These are phyloP conservation scores for Tagetes patula DNA, from an alignment of 129 eudicot genomes.

Conservation along the genomic window DNA sequence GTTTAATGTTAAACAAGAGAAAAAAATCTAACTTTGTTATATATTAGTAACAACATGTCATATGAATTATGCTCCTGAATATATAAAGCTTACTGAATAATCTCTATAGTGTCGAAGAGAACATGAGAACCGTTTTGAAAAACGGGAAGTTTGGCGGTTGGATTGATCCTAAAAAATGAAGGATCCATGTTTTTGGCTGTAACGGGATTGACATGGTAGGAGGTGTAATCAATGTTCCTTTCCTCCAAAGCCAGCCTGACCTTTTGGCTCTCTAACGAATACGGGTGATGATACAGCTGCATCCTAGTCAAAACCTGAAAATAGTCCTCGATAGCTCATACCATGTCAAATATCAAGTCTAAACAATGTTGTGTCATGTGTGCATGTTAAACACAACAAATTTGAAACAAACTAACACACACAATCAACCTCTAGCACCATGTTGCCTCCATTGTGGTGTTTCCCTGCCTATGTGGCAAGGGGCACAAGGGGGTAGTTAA, in stretches of 20 bases:
- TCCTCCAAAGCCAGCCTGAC: conserved; percentile 94
- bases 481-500: no score
- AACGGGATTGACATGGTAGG: conserved; percentile 81
- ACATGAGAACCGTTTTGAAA: conserved; percentile 88
- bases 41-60: not conserved
- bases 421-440: no score
- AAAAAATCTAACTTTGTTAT: not conserved
- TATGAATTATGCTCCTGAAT: not conserved
- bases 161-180: conserved; percentile 77
- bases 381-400: no score
- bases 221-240: conserved; percentile 76
- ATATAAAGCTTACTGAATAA: conserved; percentile 89
- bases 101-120: conserved; percentile 71
- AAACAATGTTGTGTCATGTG: no score
- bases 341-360: no score
- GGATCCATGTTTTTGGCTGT: conserved; percentile 85
- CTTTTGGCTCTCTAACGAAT: conserved; percentile 89
- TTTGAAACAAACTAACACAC: no score
- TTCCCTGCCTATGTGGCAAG: no score
- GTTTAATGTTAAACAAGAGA: not conserved
- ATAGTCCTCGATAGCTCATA: not conserved
- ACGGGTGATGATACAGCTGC: conserved; percentile 96
- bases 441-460: no score
- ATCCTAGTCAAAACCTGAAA: conserved; percentile 35
- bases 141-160: conserved; percentile 76